Conservation (phyloP, 345 rosid species). For the Brassica carinata region DNA sequence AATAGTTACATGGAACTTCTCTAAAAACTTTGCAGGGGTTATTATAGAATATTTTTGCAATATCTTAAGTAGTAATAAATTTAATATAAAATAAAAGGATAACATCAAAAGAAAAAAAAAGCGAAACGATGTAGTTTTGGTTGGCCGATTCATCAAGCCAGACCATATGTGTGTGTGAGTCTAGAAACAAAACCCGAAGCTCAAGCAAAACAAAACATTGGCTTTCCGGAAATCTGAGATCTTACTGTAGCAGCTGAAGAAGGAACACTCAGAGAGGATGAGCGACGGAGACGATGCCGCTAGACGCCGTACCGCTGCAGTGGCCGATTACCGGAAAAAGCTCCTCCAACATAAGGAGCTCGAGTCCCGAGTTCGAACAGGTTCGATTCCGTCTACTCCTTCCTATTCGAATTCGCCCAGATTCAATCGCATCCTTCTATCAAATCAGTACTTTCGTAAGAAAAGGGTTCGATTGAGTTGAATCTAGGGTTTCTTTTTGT, state of each 20-base stretch:
- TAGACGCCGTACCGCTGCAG: conserved; percentile 65
- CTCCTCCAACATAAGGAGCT: conserved; percentile 91
- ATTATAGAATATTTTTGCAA: too few relatives aligned
- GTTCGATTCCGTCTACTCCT: conserved; percentile 38
- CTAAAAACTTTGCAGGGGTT: too few relatives aligned
- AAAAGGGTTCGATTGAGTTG: background rate
- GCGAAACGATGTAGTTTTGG: conserved; percentile 12
- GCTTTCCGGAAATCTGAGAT: conserved; percentile 14
- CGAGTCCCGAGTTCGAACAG: conserved; percentile 78
- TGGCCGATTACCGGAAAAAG: conserved; percentile 81
- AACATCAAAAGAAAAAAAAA: background rate
- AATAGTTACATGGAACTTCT: too few relatives aligned
- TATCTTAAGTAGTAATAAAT: background rate
- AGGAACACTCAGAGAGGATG: conserved; percentile 32
- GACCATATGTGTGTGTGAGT: background rate
- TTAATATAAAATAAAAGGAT: background rate
- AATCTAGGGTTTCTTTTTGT: conserved; percentile 23
- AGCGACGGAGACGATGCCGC: conserved; percentile 71
- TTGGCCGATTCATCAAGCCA: background rate
- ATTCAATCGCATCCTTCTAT: background rate
- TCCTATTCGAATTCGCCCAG: background rate
- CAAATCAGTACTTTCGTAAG: background rate
- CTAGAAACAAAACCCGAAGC: conserved; percentile 32
- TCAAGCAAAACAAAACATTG: conserved; percentile 31
- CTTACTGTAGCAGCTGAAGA: background rate